These are phyloP conservation scores for Xylaria sp. DNA, from an alignment of 2,329 filamentous ascomycete genomes.

Conservation along the genomic window DNA sequence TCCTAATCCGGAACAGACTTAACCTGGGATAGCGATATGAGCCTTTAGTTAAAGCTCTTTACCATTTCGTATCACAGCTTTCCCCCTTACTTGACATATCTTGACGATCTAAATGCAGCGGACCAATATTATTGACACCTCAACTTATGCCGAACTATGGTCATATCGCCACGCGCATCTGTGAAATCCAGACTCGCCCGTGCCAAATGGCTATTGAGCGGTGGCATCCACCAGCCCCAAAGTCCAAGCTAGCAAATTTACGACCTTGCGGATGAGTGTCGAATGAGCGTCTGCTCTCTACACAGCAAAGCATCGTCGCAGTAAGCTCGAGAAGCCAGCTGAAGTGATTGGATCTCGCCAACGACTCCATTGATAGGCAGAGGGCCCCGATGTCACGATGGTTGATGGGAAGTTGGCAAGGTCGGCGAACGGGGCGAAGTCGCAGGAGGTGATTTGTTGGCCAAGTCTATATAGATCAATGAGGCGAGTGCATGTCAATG, in stretches of 20 bases:
- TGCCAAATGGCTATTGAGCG: conserved; percentile 12
- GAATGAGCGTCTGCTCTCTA: conserved; percentile 33
- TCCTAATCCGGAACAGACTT: neutral
- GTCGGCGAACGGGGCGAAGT: conserved; percentile 32
- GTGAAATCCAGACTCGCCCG: conserved; percentile 28
- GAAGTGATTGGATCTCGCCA: conserved; percentile 31
- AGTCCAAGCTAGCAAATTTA: conserved; percentile 3
- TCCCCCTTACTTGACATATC: neutral
- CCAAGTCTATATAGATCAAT: conserved; percentile 21
- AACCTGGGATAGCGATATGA: conserved; percentile 9
- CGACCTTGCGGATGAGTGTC: conserved; percentile 7
- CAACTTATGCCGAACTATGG: neutral
- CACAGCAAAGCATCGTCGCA: conserved; percentile 34
- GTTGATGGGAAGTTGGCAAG: conserved; percentile 27
- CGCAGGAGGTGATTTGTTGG: conserved; percentile 30
- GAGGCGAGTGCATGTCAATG: conserved; percentile 34
- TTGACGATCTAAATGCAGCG: conserved; percentile 9
- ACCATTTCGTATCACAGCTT: neutral
- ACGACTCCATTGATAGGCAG: conserved; percentile 23
- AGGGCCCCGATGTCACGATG: conserved; percentile 29
- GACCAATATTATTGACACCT: conserved; percentile 14
- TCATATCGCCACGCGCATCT: conserved; percentile 9
- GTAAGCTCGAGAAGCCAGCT: conserved; percentile 23
- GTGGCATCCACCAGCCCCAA: conserved; percentile 18
- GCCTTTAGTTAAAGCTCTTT: conserved; percentile 3